phyloP scores from a whole-genome alignment of 2,329 filamentous ascomycete genomes.

The Aspergillus neotritici region DNA sequence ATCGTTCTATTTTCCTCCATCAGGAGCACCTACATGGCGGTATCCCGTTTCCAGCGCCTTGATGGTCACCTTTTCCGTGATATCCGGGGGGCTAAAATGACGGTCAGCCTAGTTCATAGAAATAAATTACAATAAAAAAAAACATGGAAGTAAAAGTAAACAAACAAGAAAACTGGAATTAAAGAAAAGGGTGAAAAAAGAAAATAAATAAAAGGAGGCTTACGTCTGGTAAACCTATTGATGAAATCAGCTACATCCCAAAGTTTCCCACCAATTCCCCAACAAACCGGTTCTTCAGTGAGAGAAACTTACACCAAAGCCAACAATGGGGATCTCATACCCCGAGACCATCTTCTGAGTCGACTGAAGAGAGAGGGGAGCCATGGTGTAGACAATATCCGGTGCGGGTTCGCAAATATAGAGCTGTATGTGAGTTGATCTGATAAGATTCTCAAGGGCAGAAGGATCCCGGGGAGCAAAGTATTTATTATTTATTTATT shows the following conservation, averaged over 20 bases:
- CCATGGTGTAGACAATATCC: conserved; percentile 14
- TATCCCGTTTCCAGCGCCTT: conserved; percentile 55
- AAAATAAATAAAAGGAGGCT: not conserved
- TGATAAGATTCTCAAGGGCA: not conserved
- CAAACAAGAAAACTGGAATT: too few species aligned
- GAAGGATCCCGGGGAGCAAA: too few species aligned
- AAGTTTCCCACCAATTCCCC: not conserved
- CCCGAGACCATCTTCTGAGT: conserved; percentile 38
- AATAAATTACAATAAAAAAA: not conserved
- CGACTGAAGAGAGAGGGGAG: conserved; percentile 26
- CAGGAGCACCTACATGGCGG: conserved; percentile 44
- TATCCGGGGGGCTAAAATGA: conserved; percentile 47
- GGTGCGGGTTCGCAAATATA: not conserved
- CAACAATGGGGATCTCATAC: conserved; percentile 36
- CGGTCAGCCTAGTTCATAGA: not conserved
- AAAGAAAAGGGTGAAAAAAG: not conserved
- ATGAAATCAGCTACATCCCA: not conserved
- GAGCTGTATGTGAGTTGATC: not conserved
- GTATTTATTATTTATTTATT: not conserved
- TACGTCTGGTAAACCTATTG: conserved; percentile 38
- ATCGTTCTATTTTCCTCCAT: too few species aligned
- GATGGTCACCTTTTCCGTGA: conserved; percentile 53
- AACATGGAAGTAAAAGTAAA: too few species aligned
- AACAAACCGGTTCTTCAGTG: not conserved
- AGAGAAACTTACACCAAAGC: conserved; percentile 37